Base-by-base conservation (phyloP, 2,329 filamentous ascomycete species). In the Aureobasidium uvarum region DNA sequence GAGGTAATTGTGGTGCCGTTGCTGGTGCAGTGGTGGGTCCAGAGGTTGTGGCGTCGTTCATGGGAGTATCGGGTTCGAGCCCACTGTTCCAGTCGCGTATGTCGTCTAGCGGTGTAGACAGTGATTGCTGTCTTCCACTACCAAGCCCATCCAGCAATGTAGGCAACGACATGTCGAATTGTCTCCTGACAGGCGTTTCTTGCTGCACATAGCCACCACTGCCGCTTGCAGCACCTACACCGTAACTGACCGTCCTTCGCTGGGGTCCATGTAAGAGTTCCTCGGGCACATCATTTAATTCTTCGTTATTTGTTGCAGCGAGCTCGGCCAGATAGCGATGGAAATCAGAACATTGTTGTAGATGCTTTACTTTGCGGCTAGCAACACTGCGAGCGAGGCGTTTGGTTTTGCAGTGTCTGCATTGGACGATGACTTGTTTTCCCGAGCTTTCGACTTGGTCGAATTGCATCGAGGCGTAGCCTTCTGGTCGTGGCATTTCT, bases 401-500 rank as follows among this genome's bases (percentile, higher is more conserved):
- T 41, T 62, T 62, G 33, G n/a, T 50, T 11, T 62, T 46, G 58
- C 58, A 62, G 45, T 62, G 58, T 11, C 46, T 33, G 45, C 58
- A 62, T 41, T 62, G n/a, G 10, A 62, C 58, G 20, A 62, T 50
- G 13, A 39, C 33, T 20, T 62, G 58, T 62, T 62, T 62, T 33
- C 58, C 58, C 3, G 58, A 13, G 58, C 45, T 50, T 28, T 50
- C 46, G 58, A 51, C 45, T 50, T 50, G 45, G 46, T 50, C 43
- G 33, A 62, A 62, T 62, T 62, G 58, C 45, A 62, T 50, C 7
- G 58, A 62, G 28, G 58, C 58, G 23, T 62, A 62, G 45, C 58
- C 58, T 62, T 62, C 58, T 51, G 58, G 58, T 46, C 58, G 58
- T 25, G 58, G 58, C 58, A 62, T 62, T 8, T 7, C 25, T 25